A percentile compares a stretch with the other conserved stretches of the same genome.
phyloP scores from a whole-genome alignment of 192 early-diverging fungal genomes.

The Linderina pennispora region DNA sequence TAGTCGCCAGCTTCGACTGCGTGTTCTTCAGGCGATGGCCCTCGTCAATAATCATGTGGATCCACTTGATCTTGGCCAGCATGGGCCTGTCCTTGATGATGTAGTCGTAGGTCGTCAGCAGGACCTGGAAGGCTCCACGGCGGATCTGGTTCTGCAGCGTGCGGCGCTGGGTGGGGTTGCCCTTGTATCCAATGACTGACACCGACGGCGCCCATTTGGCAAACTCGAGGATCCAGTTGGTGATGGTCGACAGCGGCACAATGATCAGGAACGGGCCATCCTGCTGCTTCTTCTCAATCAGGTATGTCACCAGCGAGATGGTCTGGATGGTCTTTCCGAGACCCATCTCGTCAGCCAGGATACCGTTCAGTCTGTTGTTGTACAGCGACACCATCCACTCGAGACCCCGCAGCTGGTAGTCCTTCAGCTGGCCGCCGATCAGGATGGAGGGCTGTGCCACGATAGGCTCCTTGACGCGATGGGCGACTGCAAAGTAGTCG shows the following conservation, averaged over 20 bases:
- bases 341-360: constrained; percentile 96
- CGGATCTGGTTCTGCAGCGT: constrained; percentile 64
- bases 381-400: constrained; percentile 99
- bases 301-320: constrained; percentile 89
- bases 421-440: constrained; percentile 88
- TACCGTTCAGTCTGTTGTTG: constrained; percentile 97
- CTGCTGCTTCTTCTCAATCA: constrained; percentile 93
- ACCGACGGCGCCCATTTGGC: constrained; percentile 96
- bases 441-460: constrained; percentile 77
- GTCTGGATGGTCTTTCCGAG: constrained; percentile 91
- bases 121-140: constrained; percentile 82
- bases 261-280: constrained; percentile 95
- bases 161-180: constrained; percentile 67
- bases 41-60: constrained; percentile 98
- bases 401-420: constrained; percentile 93
- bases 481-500: constrained; percentile 87
- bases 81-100: constrained; percentile 87
- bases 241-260: constrained; percentile 91
- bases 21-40: constrained; percentile 99
- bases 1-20: constrained; percentile 77
- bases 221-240: constrained; percentile 97
- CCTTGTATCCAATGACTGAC: constrained; percentile 89
- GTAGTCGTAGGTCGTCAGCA: constrained; percentile 97
- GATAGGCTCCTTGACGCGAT: constrained; percentile 77
- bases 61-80: constrained; percentile 91